A percentile compares a stretch with the other conserved stretches of the same genome.
These are phyloP conservation scores for Geotrichum reessii DNA, from an alignment of 1,139 yeast species.

Conservation along the genomic window DNA sequence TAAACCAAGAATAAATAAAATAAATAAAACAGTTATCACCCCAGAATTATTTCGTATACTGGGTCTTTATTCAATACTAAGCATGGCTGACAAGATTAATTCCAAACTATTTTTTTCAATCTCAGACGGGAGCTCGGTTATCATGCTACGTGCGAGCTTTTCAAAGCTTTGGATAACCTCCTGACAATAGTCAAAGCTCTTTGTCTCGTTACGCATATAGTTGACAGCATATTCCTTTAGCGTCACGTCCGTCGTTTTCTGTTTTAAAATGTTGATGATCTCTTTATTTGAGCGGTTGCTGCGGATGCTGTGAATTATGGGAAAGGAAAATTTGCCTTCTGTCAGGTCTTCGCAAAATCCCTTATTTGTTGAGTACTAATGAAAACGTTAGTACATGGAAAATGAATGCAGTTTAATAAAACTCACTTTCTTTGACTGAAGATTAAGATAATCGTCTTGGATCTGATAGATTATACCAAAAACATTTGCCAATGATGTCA, in stretches of 20 bases:
- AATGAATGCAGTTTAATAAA: background rate
- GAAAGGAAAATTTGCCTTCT: constrained; percentile 85
- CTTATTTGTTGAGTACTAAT: constrained; percentile 56
- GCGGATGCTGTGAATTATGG: constrained; percentile 62
- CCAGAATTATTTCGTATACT: background rate
- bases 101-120: constrained; percentile 1
- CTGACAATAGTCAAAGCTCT: constrained; percentile 41
- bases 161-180: constrained; percentile 23
- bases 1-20: background rate
- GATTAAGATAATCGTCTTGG: constrained; percentile 71
- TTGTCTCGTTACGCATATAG: constrained; percentile 40
- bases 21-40: background rate
- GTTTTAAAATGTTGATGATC: constrained; percentile 40
- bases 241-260: constrained; percentile 37
- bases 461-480: constrained; percentile 79
- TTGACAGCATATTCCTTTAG: constrained; percentile 47
- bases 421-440: constrained; percentile 40
- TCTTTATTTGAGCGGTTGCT: constrained; percentile 37
- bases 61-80: constrained; percentile 8
- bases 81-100: constrained; percentile 7
- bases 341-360: constrained; percentile 84
- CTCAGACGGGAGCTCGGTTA: constrained; percentile 17
- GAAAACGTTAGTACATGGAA: background rate
- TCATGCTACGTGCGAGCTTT: constrained; percentile 21
- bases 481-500: constrained; percentile 64